These are phyloP conservation scores for Glutinoglossum americanum DNA, from an alignment of 495 filamentous ascomycete species.

Conservation along the genomic window DNA sequence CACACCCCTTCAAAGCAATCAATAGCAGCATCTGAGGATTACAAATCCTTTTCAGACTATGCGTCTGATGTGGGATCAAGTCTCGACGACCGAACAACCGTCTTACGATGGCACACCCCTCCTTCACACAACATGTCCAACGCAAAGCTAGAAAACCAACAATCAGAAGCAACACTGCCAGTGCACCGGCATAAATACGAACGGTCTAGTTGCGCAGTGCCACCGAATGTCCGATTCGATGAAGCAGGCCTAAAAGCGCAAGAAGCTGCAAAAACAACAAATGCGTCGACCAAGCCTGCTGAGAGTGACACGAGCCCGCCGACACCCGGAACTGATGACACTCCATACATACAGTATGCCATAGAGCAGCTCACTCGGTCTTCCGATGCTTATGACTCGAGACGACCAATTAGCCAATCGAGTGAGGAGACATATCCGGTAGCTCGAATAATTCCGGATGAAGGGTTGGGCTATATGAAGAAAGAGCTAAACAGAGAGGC, in stretches of 20 bases:
- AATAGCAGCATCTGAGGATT: conserved; percentile 43
- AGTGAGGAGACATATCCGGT: conserved; percentile 24
- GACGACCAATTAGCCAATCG: conserved; percentile 17
- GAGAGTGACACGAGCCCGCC: conserved; percentile 22
- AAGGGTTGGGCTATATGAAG: conserved; percentile 21
- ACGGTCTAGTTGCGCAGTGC: background rate
- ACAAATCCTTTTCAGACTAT: conserved; percentile 38
- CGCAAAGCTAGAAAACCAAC: conserved; percentile 8
- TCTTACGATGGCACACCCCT: conserved; percentile 29
- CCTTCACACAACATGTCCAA: conserved; percentile 20
- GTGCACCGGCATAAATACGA: conserved; percentile 8
- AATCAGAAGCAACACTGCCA: conserved; percentile 12
- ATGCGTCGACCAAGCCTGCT: conserved; percentile 3
- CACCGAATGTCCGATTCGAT: background rate
- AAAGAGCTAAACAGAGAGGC: background rate
- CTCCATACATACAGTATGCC: conserved; percentile 49
- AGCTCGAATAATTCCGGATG: conserved; percentile 29
- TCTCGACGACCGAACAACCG: conserved; percentile 25
- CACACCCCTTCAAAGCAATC: conserved; percentile 35
- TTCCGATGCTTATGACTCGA: conserved; percentile 19
- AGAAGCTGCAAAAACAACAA: background rate
- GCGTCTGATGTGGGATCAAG: conserved; percentile 22
- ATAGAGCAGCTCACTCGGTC: conserved; percentile 51
- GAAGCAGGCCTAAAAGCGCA: background rate
- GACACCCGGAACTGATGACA: conserved; percentile 44